A percentile compares a stretch with the other conserved stretches of the same genome.
Conservation (phyloP, 1,284 basidiomycete genomes). For the Crepidotus sp. region DNA sequence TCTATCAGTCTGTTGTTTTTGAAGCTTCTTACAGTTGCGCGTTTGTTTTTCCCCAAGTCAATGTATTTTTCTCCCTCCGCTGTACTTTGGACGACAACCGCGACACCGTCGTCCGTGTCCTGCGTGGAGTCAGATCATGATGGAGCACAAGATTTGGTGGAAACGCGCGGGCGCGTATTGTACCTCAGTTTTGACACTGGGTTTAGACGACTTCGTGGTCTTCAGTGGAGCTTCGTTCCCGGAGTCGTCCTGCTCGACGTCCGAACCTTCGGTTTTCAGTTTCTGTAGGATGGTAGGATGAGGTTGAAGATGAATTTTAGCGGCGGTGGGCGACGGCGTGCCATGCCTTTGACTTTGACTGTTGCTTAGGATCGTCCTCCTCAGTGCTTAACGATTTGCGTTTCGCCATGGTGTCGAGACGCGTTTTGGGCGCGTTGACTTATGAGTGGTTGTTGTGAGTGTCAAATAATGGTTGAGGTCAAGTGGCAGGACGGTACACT, state of each 20-base stretch:
- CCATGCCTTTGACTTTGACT: conserved; percentile 8
- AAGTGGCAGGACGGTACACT: no score
- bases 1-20: conserved; percentile 62
- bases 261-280: conserved; percentile 5
- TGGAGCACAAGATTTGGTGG: not conserved
- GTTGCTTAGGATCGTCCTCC: conserved; percentile 11
- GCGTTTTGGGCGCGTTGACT: not conserved
- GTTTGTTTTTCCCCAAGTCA: conserved; percentile 45
- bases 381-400: conserved; percentile 21
- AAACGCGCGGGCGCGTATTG: not conserved
- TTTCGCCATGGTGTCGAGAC: conserved; percentile 5
- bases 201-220: conserved; percentile 12
- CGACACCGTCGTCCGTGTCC: conserved; percentile 13
- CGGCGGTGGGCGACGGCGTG: not conserved
- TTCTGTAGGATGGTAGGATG: conserved; percentile 3
- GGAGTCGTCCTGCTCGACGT: conserved; percentile 11
- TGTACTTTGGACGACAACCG: conserved; percentile 22
- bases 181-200: conserved; percentile 7
- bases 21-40: conserved; percentile 62
- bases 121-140: not conserved
- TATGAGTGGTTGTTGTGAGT: no score
- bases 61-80: conserved; percentile 54
- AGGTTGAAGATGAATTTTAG: no score
- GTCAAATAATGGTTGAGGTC: no score
- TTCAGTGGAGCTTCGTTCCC: conserved; percentile 3